Conservation (phyloP, 2,329 filamentous ascomycete genomes). For the Elsinoe fawcettii region DNA sequence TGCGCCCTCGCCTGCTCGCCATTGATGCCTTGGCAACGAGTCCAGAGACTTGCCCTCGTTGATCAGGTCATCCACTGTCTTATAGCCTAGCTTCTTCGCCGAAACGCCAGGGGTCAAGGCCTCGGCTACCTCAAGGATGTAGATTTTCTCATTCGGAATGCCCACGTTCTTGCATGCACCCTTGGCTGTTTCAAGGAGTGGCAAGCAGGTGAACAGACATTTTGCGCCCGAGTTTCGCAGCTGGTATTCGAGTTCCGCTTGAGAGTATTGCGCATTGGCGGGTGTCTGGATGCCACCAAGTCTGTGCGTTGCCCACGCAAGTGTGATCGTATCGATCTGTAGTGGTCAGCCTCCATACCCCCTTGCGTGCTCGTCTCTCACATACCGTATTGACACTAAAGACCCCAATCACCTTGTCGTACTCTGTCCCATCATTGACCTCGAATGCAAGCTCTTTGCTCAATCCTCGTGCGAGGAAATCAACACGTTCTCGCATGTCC, state of each 20-base stretch:
- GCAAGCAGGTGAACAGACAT: slow-evolving; percentile 63
- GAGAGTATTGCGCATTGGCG: slow-evolving; percentile 67
- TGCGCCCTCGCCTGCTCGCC: slow-evolving; percentile 57
- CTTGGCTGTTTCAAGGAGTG: slow-evolving; percentile 57
- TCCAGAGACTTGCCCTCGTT: slow-evolving; percentile 50
- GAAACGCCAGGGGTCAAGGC: slow-evolving; percentile 42
- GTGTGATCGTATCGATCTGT: slow-evolving; percentile 65
- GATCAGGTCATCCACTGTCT: slow-evolving; percentile 60
- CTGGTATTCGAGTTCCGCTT: slow-evolving; percentile 63
- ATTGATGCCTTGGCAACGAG: slow-evolving; percentile 46
- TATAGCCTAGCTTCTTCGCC: slow-evolving; percentile 41
- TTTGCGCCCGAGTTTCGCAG: slow-evolving; percentile 61
- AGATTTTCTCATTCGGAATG: slow-evolving; percentile 57
- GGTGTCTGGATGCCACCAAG: slow-evolving; percentile 67
- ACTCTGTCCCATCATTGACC: slow-evolving; percentile 63
- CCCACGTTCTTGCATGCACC: slow-evolving; percentile 56
- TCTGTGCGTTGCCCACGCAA: slow-evolving; percentile 66
- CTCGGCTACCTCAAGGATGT: slow-evolving; percentile 61
- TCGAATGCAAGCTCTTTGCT: slow-evolving; percentile 63
- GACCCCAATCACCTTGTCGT: slow-evolving; percentile 70
- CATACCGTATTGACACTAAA: slow-evolving; percentile 72
- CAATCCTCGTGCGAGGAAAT: slow-evolving; percentile 60
- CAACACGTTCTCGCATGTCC: slow-evolving; percentile 59
- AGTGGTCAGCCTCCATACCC: neutral
- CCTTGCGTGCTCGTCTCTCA: slow-evolving; percentile 23